Evolutionary conservation across 768 basidiomycete genomes (phyloP).

Genomic region (Chalciporus piperatus): DNA sequence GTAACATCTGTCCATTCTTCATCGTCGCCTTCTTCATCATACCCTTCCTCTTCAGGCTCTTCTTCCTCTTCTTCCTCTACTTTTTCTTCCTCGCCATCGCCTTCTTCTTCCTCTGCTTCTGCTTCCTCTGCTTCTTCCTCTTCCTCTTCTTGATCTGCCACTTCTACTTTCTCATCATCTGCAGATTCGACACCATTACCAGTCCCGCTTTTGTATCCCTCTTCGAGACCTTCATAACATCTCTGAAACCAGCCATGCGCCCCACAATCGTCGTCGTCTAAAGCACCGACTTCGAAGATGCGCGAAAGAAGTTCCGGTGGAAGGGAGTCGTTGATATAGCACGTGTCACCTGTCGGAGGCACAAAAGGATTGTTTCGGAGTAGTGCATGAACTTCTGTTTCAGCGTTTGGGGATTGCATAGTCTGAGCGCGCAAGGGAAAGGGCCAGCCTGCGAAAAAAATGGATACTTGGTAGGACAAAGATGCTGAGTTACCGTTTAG

Average conservation of each 20-base stretch:
- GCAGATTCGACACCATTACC: too few species aligned
- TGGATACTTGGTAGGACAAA: too few species aligned
- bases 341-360: conserved; percentile 40
- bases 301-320: conserved; percentile 56
- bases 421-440: too few species aligned
- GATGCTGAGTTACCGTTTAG: too few species aligned
- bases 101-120: too few species aligned
- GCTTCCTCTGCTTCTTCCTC: too few species aligned
- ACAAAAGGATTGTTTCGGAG: conserved; percentile 47
- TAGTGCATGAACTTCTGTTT: conserved; percentile 13
- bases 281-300: conserved; percentile 50
- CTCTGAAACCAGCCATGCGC: too few species aligned
- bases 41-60: not conserved
- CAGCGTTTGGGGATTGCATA: conserved; percentile 1
- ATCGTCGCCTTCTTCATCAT: not conserved
- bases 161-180: too few species aligned
- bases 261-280: conserved; percentile 32
- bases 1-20: conserved; percentile 5
- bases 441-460: too few species aligned
- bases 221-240: conserved; percentile 28
- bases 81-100: conserved; percentile 11
- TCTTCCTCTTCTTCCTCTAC: not conserved
- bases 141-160: too few species aligned
- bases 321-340: conserved; percentile 51
- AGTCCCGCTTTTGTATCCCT: too few species aligned